Evolutionary conservation across 1,284 basidiomycete species (phyloP).

Genomic region (Leccinum subspadiceum): DNA sequence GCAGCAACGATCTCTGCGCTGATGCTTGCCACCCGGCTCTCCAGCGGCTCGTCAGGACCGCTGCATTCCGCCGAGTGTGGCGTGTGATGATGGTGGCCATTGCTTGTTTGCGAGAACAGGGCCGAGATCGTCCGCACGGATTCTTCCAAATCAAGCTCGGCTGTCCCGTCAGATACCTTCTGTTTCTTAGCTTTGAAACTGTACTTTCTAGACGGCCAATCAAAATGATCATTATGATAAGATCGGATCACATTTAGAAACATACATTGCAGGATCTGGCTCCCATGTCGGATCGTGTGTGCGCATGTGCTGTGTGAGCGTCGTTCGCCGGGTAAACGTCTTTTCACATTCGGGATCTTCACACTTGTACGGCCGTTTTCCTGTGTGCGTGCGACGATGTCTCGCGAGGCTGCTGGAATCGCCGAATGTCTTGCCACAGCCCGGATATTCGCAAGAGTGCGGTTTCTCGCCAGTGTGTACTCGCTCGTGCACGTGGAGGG

Average conservation of each 20-base stretch:
- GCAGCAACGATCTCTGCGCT: slow-evolving; percentile 74
- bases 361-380: slow-evolving; percentile 79
- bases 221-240: slow-evolving; percentile 9
- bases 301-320: slow-evolving; percentile 78
- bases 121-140: slow-evolving; percentile 71
- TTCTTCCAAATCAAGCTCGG: slow-evolving; percentile 55
- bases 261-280: slow-evolving; percentile 76
- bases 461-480: slow-evolving; percentile 91
- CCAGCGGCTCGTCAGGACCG: slow-evolving; percentile 45
- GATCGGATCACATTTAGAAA: slow-evolving; percentile 13
- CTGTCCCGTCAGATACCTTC: slow-evolving; percentile 49
- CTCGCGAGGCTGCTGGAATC: slow-evolving; percentile 87
- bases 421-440: slow-evolving; percentile 80
- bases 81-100: slow-evolving; percentile 29
- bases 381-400: slow-evolving; percentile 84
- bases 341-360: slow-evolving; percentile 78
- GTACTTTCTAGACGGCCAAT: slow-evolving; percentile 53
- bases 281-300: slow-evolving; percentile 80
- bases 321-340: slow-evolving; percentile 80
- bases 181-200: slow-evolving; percentile 72
- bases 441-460: slow-evolving; percentile 82
- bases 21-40: slow-evolving; percentile 63
- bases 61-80: slow-evolving; percentile 22
- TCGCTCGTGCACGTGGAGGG: slow-evolving; percentile 81
- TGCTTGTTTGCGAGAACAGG: slow-evolving; percentile 50